Evolutionary conservation across 179 eudicot genomes (phyloP), one percentile per base, ranked within the genome.

Genomic region (Beta macrorhiza): DNA sequence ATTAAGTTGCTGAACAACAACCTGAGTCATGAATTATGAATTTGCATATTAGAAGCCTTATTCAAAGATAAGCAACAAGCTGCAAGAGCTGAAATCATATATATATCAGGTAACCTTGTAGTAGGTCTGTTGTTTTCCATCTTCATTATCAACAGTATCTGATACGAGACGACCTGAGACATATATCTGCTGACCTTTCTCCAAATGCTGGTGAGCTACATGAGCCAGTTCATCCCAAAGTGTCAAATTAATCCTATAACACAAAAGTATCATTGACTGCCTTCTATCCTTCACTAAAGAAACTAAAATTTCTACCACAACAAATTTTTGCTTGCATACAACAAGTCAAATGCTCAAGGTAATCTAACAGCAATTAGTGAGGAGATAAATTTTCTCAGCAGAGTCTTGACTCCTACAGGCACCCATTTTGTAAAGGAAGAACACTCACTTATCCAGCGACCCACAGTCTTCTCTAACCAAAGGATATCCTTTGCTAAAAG

Each of bases 221-320:
- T 90, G 91, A 47, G 98, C 99, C 90, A 96, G 73, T 49, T 94
- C 97, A 82, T 92, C 92, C 98, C 99, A 95, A 81, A 95, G 93
- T 74, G 92, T 89, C 91, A 95, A 88, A 81, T 84, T 89, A 81
- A 95, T 87, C 97, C 99, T 95, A 87, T 62, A 84, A 83, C 73
- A 81, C 53, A 80, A 57, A 37, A 75, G 22, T 45, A 65, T 59
- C 61, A 67, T 47, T 65, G 76, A 37, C 2, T 64, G 55, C 47
- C 4, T 67, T 56, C 42, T 8, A 2, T 64, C 77, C 25, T 7
- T 12, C 61, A 64, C 22, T 45, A 29, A 1, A 55, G 58, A 63
- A 58, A 17, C 8, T n/a, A 76, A 52, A 44, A 29, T 15, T 44
- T 57, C n/a, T 67, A 63, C 53, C 78, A 78, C 19, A 37, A 29